Conservation (phyloP, 1,284 basidiomycete species). For the Ganoderma boninense region DNA sequence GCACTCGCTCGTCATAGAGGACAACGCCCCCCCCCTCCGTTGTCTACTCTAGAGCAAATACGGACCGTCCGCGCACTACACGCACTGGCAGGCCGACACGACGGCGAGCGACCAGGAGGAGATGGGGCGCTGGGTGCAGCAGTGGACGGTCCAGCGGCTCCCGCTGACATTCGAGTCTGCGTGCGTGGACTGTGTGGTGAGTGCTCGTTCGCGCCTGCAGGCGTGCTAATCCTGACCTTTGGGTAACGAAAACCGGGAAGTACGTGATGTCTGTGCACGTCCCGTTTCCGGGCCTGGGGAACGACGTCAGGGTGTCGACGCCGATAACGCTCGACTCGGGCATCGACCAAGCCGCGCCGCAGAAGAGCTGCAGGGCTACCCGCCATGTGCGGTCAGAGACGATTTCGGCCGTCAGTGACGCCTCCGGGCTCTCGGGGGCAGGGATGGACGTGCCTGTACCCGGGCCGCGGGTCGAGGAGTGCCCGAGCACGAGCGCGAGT, state of each 20-base stretch:
- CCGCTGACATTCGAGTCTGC: not conserved
- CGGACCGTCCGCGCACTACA: not conserved
- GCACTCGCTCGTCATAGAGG: too few species aligned
- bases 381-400: not conserved
- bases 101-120: not conserved
- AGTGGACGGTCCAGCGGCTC: not conserved
- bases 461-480: not conserved
- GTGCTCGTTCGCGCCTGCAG: too few species aligned
- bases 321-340: not conserved
- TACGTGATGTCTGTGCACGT: not conserved
- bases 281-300: not conserved
- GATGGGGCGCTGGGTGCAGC: not conserved
- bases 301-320: not conserved
- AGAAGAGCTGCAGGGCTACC: not conserved
- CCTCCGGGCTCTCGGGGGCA: not conserved
- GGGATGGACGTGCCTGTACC: not conserved
- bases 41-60: too few species aligned
- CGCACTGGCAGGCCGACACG: not conserved
- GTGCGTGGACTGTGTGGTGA: not conserved
- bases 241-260: too few species aligned
- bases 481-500: not conserved
- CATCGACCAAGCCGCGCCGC: not conserved
- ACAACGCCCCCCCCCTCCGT: too few species aligned
- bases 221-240: too few species aligned
- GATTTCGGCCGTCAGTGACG: not conserved